Evolutionary conservation across 495 filamentous ascomycete species (phyloP), one percentile per base, ranked within the genome.

Genomic region (Cudoniella acicularis): DNA sequence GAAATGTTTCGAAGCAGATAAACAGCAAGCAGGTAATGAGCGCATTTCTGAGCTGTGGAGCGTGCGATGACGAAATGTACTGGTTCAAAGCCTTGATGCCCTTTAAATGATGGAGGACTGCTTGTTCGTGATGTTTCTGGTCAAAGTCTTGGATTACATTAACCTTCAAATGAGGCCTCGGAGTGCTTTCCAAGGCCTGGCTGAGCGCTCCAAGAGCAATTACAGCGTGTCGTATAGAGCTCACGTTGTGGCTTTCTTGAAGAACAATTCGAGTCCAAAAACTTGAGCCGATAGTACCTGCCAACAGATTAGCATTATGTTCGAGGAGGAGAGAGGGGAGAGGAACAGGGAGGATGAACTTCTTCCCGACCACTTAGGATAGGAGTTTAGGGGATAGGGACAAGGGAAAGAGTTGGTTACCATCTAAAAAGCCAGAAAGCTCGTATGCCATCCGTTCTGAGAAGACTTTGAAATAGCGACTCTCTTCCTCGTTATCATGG

Each of bases 181-280:
- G 61, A 20, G 64, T 61, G 2, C 13, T 53, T 17, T 63, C 55
- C 17, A 67, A 25, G 9, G 78, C 80, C 60, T 84, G 80, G 57
- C 86, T 86, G 21, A 87, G 72, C 0, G 84, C 81, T 41, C 83
- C 82, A 16, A 89, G 70, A 27, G 86, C 84, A 17, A 87, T 75
- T 1, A 85, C 77, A n/a, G 86, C 84, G 67, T 89, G 84, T 16
- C 82, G 77, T 47, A 89, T 82, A 9, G 81, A 74, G 1, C 83
- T 70, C 62, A 86, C 80, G 23, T 75, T 75, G 45, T 82, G 77
- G 42, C 80, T 82, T 57, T 83, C 82, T 64, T 84, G 82, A 43
- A 86, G 70, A 20, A 88, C 74, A 16, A 72, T 70, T 52, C 65
- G 73, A 18, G 69, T 77, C 85, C 84, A 89, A 60, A 87, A 85